Percentiles rank a stretch among this genome's conserved stretches.
These are phyloP conservation scores for Cystobasidium slooffiae DNA, from an alignment of 1,284 basidiomycete species.

Conservation along the genomic window DNA sequence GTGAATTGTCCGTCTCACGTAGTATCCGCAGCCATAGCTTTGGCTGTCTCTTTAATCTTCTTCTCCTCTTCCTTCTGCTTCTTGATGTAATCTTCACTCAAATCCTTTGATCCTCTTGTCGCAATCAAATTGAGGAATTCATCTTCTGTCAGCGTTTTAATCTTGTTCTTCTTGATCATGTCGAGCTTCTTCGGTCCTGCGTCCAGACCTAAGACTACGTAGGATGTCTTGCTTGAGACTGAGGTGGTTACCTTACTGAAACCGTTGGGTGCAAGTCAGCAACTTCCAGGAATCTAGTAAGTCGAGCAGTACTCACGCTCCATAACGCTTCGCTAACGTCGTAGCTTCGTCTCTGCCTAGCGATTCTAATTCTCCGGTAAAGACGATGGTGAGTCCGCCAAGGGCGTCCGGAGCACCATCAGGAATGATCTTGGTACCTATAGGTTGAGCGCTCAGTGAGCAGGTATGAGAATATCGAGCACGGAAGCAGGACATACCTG, in stretches of 20 bases:
- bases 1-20: conserved; percentile 17
- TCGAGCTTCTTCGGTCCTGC: conserved; percentile 86
- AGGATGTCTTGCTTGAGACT: conserved; percentile 88
- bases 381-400: conserved; percentile 87
- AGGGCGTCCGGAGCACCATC: conserved; percentile 77
- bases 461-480: neutral
- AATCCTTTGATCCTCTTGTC: conserved; percentile 61
- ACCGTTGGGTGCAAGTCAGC: neutral
- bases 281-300: neutral
- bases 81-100: conserved; percentile 81
- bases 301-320: conserved; percentile 67
- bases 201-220: conserved; percentile 83
- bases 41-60: conserved; percentile 68
- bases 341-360: conserved; percentile 85
- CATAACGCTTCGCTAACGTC: conserved; percentile 89
- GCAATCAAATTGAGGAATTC: conserved; percentile 81
- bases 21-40: conserved; percentile 67
- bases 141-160: conserved; percentile 83
- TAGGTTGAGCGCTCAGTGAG: no score
- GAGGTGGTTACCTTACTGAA: conserved; percentile 79
- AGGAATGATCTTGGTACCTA: conserved; percentile 78
- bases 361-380: conserved; percentile 87
- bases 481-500: conserved; percentile 1
- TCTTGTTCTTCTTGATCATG: conserved; percentile 75
- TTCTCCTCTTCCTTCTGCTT: conserved; percentile 80